Evolutionary conservation across 441 rosid species (phyloP).

Genomic region (Cnidoscolus chayamansa): DNA sequence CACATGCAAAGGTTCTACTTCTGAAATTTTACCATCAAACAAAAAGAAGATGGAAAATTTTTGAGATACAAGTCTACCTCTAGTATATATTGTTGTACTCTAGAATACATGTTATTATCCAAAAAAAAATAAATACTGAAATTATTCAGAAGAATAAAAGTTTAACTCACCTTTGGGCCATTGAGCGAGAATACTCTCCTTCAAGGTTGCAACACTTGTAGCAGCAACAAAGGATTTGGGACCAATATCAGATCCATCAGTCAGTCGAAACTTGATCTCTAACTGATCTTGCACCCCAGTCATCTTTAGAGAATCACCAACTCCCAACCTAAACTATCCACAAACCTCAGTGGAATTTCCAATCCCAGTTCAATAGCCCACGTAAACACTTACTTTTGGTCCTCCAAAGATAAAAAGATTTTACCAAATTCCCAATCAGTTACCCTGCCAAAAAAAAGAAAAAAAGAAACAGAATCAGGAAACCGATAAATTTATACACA

Average conservation of each 20-base stretch:
- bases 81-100: not conserved
- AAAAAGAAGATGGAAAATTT: not conserved
- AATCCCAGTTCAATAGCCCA: constrained; percentile 22
- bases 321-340: constrained; percentile 22
- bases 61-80: not conserved
- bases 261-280: constrained; percentile 89
- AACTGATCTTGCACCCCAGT: constrained; percentile 72
- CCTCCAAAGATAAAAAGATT: constrained; percentile 20
- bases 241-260: constrained; percentile 92
- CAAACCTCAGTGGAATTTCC: constrained; percentile 25
- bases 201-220: constrained; percentile 77
- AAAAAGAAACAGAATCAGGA: not conserved
- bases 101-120: not conserved
- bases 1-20: not conserved
- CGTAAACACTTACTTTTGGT: not conserved
- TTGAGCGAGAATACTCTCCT: constrained; percentile 85
- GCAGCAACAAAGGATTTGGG: constrained; percentile 82
- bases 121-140: not conserved
- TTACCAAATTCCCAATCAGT: constrained; percentile 22
- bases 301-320: constrained; percentile 39
- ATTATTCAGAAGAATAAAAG: not conserved
- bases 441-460: constrained; percentile 29
- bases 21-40: not conserved
- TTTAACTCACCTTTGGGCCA: constrained; percentile 85
- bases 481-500: not conserved